phyloP scores from a whole-genome alignment of 2,329 filamentous ascomycete species.

The Microdochium paspali region DNA sequence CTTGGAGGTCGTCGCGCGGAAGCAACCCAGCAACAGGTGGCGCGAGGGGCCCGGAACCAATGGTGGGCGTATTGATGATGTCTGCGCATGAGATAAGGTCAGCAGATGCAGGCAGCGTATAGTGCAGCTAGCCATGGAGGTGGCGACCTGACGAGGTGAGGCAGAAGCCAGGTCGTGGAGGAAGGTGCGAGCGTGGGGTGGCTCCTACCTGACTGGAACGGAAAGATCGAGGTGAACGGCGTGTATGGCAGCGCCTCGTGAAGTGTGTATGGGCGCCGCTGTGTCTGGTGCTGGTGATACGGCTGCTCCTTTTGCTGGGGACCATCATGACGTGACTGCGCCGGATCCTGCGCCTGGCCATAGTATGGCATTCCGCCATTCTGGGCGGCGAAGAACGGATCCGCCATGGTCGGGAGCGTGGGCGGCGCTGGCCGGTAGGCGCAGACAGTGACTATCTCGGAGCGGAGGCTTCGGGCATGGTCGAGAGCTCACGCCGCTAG shows the following conservation, averaged over 20 bases:
- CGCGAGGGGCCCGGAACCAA: constrained; percentile 46
- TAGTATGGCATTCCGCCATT: neutral
- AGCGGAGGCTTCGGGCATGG: too few relatives aligned
- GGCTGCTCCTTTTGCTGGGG: constrained; percentile 6
- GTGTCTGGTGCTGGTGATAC: constrained; percentile 7
- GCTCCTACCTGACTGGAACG: constrained; percentile 62
- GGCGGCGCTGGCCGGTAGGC: neutral
- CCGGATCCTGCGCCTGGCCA: neutral
- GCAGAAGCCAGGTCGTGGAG: constrained; percentile 1
- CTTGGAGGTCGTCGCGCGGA: constrained; percentile 47
- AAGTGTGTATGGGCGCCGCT: constrained; percentile 46
- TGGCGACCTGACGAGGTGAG: constrained; percentile 1
- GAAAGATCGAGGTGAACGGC: constrained; percentile 70
- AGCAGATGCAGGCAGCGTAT: neutral
- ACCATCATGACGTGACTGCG: neutral
- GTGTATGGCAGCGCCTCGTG: constrained; percentile 75
- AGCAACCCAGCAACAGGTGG: constrained; percentile 41
- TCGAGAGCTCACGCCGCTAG: too few relatives aligned
- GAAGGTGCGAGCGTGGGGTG: constrained; percentile 2
- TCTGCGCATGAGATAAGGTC: constrained; percentile 30
- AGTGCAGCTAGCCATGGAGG: constrained; percentile 1
- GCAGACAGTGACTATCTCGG: neutral
- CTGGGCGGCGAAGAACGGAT: neutral
- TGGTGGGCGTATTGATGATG: constrained; percentile 55
- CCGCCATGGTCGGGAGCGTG: neutral